A percentile compares a stretch with the other conserved stretches of the same genome.
These are phyloP conservation scores for Verruconis gallopava DNA, from an alignment of 2,329 filamentous ascomycete species.

Conservation along the genomic window DNA sequence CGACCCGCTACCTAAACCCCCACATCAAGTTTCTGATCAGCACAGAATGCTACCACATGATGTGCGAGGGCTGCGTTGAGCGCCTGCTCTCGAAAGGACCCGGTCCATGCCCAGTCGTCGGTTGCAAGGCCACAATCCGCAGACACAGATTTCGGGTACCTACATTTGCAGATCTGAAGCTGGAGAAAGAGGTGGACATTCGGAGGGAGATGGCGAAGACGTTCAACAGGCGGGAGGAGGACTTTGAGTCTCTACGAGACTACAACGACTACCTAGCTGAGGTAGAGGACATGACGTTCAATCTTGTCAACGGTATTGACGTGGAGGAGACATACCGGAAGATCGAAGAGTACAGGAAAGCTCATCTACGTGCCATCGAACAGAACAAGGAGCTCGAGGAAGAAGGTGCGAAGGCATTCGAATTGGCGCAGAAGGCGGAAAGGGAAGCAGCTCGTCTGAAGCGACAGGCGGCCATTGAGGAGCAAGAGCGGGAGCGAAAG, in stretches of 20 bases:
- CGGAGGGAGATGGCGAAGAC: conserved; percentile 62
- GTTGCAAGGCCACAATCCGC: conserved; percentile 75
- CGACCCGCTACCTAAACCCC: conserved; percentile 84
- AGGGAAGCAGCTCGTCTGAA: conserved; percentile 49
- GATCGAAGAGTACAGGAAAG: conserved; percentile 57
- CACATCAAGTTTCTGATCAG: conserved; percentile 95
- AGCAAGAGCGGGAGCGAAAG: conserved; percentile 33
- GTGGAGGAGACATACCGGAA: conserved; percentile 48
- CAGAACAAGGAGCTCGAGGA: conserved; percentile 36
- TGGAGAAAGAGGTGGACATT: conserved; percentile 92
- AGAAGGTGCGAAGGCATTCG: conserved; percentile 34
- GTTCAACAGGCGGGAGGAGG: conserved; percentile 80
- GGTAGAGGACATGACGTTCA: conserved; percentile 81
- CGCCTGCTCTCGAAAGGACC: conserved; percentile 88
- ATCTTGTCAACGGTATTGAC: conserved; percentile 62
- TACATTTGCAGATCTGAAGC: conserved; percentile 76
- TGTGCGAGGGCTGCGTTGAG: conserved; percentile 93
- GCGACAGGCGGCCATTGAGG: conserved; percentile 23
- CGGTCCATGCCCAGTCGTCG: conserved; percentile 80
- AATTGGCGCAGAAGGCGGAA: conserved; percentile 41
- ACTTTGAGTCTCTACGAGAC: conserved; percentile 71
- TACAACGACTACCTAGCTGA: conserved; percentile 94
- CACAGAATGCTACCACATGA: conserved; percentile 96
- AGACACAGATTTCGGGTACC: conserved; percentile 74
- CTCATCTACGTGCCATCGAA: conserved; percentile 49